These are phyloP conservation scores for Sideroxylon spinosum DNA, from an alignment of 179 eudicot species.

Conservation along the genomic window DNA sequence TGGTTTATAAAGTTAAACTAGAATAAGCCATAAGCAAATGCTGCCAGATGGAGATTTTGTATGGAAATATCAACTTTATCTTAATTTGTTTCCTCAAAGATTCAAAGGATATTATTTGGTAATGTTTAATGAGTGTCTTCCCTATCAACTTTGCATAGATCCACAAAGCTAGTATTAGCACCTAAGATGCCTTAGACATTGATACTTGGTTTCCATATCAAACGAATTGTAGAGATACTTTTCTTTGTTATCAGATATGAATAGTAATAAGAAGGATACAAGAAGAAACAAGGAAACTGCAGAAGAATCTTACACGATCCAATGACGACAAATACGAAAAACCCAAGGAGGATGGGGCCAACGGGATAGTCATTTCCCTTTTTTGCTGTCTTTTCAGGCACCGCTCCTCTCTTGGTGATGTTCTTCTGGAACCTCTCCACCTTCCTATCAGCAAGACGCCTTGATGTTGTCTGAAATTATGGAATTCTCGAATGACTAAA, in stretches of 20 bases:
- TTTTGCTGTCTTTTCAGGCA: slow-evolving; percentile 72
- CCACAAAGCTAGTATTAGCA: neutral
- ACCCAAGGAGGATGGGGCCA: slow-evolving; percentile 78
- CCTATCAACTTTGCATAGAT: too few species aligned
- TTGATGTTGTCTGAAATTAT: slow-evolving; percentile 60
- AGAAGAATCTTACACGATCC: slow-evolving; percentile 67
- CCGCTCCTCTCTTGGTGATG: slow-evolving; percentile 73
- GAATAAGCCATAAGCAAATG: too few species aligned
- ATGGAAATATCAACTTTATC: neutral
- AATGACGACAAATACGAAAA: slow-evolving; percentile 79
- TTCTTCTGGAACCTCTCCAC: slow-evolving; percentile 74
- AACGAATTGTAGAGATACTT: neutral
- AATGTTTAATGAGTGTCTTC: too few species aligned
- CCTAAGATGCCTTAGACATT: neutral
- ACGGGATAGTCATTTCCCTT: slow-evolving; percentile 70
- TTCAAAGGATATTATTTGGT: too few species aligned
- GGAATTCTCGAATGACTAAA: too few species aligned
- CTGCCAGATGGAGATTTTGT: too few species aligned
- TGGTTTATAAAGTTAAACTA: too few species aligned
- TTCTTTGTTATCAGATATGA: neutral
- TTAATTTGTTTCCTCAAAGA: neutral
- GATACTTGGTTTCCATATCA: neutral
- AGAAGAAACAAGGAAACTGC: neutral
- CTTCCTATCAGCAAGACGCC: slow-evolving; percentile 87
- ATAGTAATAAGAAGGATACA: neutral